phyloP scores from a whole-genome alignment of 805 yeast species.

The Metahyphopichia silvanorum region DNA sequence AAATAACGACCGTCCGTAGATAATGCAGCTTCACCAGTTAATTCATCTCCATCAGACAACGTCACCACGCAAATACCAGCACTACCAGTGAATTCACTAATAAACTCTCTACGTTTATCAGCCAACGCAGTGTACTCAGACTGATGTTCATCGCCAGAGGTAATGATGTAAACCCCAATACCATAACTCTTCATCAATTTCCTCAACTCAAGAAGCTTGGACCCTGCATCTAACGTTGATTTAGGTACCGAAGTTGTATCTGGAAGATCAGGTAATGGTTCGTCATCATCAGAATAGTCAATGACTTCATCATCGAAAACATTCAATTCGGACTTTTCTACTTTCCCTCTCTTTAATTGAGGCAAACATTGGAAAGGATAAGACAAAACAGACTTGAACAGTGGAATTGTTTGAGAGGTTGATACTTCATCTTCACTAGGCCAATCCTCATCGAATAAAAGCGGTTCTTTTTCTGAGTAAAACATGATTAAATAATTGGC shows the following conservation, averaged over 20 bases:
- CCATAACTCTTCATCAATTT: constrained; percentile 58
- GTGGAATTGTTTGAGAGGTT: constrained; percentile 13
- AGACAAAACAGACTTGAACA: constrained; percentile 13
- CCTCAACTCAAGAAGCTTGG: constrained; percentile 61
- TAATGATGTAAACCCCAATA: constrained; percentile 71
- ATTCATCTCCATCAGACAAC: constrained; percentile 34
- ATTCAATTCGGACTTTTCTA: too few relatives aligned
- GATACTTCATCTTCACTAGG: constrained; percentile 19
- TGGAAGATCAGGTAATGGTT: constrained; percentile 24
- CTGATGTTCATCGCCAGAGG: constrained; percentile 92
- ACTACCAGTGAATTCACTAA: constrained; percentile 88
- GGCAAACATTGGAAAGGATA: constrained; percentile 26
- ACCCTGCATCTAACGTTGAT: constrained; percentile 44
- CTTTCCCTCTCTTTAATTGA: constrained; percentile 2
- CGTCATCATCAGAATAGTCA: constrained; percentile 16
- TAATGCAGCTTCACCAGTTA: constrained; percentile 68
- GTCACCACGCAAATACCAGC: constrained; percentile 92
- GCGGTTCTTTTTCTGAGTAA: constrained; percentile 12
- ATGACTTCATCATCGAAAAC: too few relatives aligned
- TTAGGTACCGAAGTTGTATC: constrained; percentile 6
- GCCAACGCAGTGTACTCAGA: constrained; percentile 81
- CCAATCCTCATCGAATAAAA: constrained; percentile 6
- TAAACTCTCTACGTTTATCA: constrained; percentile 80
- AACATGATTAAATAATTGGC: too few relatives aligned
- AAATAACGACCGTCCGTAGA: constrained; percentile 96